Evolutionary conservation across 83 land plant genomes (phyloP).

Genomic region (Diphasiastrum complanatum): DNA sequence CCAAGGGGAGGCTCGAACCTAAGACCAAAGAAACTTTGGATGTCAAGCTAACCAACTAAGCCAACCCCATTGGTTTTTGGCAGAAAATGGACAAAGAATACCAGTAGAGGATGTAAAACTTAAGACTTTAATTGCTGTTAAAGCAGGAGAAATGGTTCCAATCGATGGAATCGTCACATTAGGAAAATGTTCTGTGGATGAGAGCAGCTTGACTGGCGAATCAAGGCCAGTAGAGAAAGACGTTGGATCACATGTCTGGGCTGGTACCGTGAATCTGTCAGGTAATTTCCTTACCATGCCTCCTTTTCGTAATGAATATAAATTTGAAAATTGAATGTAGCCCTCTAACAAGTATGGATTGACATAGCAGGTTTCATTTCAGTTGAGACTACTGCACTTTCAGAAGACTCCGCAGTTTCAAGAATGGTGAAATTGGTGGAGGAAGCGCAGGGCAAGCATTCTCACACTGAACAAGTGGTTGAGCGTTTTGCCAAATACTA

Average conservation of each 20-base stretch:
- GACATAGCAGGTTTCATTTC: constrained; percentile 65
- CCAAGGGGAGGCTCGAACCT: too few species aligned
- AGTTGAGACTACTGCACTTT: constrained; percentile 52
- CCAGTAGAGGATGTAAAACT: constrained; percentile 56
- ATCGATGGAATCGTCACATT: constrained; percentile 76
- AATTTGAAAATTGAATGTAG: neutral
- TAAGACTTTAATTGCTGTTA: constrained; percentile 54
- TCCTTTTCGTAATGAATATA: constrained; percentile 6
- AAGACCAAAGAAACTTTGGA: too few species aligned
- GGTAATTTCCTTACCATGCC: constrained; percentile 36
- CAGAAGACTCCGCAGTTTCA: constrained; percentile 74
- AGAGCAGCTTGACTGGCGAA: constrained; percentile 82
- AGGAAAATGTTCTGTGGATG: constrained; percentile 74
- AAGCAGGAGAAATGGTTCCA: constrained; percentile 77
- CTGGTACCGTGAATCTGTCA: constrained; percentile 73
- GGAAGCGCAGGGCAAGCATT: constrained; percentile 73
- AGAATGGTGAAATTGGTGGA: constrained; percentile 79
- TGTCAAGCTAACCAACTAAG: too few species aligned
- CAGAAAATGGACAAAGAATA: constrained; percentile 56
- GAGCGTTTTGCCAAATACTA: constrained; percentile 74
- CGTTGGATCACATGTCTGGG: constrained; percentile 66
- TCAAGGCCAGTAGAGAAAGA: constrained; percentile 68
- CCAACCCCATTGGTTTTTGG: too few species aligned
- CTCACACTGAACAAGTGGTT: constrained; percentile 59
- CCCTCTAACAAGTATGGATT: too few species aligned